Evolutionary conservation across 129 eudicot species (phyloP).

Genomic region (Chrysanthemum lavandulifolium): DNA sequence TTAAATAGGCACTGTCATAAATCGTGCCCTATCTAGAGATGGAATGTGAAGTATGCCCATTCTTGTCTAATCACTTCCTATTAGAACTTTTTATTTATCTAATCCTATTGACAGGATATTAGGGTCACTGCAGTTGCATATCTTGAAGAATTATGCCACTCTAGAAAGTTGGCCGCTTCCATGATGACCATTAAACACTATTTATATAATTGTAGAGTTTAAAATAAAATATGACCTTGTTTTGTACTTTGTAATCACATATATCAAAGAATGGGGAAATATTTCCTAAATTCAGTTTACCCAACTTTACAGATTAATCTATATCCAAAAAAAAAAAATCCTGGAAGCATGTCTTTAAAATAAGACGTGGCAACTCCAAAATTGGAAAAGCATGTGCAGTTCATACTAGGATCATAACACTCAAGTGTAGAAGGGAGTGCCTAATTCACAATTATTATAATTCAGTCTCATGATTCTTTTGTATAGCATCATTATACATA

Average conservation of each 20-base stretch:
- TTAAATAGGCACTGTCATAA: no score
- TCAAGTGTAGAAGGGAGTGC: conserved; percentile 3
- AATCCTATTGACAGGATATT: no score
- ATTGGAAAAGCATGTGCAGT: conserved; percentile 4
- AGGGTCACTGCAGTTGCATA: no score
- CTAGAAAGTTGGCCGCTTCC: no score
- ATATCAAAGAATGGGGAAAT: background rate
- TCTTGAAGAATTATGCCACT: no score
- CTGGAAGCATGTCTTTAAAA: background rate
- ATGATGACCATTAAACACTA: no score
- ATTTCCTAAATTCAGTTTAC: background rate
- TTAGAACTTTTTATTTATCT: no score
- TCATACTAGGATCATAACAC: background rate
- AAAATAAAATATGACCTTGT: background rate
- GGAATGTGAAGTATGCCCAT: no score
- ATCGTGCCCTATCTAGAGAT: no score
- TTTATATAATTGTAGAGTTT: background rate
- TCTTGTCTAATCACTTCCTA: no score
- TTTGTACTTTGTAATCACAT: conserved; percentile 1
- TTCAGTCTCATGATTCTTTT: background rate
- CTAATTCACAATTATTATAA: background rate
- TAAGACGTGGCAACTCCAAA: background rate
- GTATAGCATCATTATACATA: background rate
- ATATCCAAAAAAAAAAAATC: background rate
- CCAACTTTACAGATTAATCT: background rate